A percentile compares a stretch with the other conserved stretches of the same genome.
phyloP scores from a whole-genome alignment of 192 early-diverging fungal genomes.

The Oehlia diaphana region DNA sequence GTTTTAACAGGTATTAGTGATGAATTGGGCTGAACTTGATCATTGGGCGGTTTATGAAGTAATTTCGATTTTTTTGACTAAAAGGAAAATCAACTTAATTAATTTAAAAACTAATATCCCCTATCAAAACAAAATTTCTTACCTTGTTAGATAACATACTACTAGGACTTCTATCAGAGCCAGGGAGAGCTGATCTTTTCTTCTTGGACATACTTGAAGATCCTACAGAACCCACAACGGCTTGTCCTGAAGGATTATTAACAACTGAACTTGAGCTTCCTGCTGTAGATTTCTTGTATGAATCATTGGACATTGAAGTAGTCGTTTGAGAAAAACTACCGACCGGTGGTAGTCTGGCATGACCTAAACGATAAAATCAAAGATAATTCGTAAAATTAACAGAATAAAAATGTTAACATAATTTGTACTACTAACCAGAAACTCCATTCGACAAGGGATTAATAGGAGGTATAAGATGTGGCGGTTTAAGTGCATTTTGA shows the following conservation, averaged over 20 bases:
- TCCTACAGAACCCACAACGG: background rate
- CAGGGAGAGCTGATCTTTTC: slow-evolving; percentile 21
- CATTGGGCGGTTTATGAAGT: slow-evolving; percentile 2
- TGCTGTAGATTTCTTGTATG: slow-evolving; percentile 15
- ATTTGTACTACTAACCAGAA: slow-evolving; percentile 38
- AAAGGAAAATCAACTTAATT: slow-evolving; percentile 1
- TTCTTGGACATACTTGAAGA: slow-evolving; percentile 19
- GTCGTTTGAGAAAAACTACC: slow-evolving; percentile 50
- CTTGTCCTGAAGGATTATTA: background rate
- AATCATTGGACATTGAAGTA: background rate
- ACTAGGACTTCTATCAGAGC: slow-evolving; percentile 8
- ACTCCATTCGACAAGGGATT: slow-evolving; percentile 51
- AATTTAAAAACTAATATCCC: background rate
- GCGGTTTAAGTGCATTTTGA: slow-evolving; percentile 40
- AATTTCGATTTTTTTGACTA: slow-evolving; percentile 28
- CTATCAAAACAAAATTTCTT: background rate
- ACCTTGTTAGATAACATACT: slow-evolving; percentile 11
- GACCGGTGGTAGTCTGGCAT: slow-evolving; percentile 52
- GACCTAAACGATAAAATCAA: background rate
- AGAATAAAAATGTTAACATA: background rate
- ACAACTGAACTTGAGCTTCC: background rate
- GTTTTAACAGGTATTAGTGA: background rate
- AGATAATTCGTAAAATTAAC: background rate
- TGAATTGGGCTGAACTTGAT: slow-evolving; percentile 9
- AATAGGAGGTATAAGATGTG: slow-evolving; percentile 42